Evolutionary conservation across 169 alveolate genomes (phyloP).

Genomic region (Plasmodium chabaudi): DNA sequence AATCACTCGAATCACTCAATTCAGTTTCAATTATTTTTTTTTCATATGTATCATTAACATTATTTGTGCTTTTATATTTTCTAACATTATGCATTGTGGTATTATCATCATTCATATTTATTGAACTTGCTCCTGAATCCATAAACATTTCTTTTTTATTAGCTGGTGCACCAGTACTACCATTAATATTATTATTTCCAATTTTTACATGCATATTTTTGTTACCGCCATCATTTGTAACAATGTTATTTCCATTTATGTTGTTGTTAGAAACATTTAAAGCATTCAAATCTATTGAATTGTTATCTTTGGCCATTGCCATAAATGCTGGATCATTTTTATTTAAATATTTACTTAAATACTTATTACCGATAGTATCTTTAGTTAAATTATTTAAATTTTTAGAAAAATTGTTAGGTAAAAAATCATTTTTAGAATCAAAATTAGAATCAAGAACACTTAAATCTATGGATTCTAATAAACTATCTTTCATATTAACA

Average conservation of each 20-base stretch:
- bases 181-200: too few relatives aligned
- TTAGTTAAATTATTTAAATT: conserved; percentile 56
- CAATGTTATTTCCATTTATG: background rate
- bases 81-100: conserved; percentile 30
- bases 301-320: conserved; percentile 23
- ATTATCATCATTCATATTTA: conserved; percentile 43
- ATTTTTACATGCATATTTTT: too few relatives aligned
- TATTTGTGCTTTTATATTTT: conserved; percentile 35
- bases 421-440: conserved; percentile 62
- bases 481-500: conserved; percentile 64
- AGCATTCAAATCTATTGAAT: conserved; percentile 13
- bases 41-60: conserved; percentile 66
- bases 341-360: conserved; percentile 69
- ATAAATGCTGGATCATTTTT: conserved; percentile 23
- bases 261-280: background rate
- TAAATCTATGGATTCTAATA: conserved; percentile 71
- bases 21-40: conserved; percentile 73
- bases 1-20: conserved; percentile 82
- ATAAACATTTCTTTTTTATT: conserved; percentile 50
- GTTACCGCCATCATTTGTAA: background rate
- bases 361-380: conserved; percentile 50
- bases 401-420: conserved; percentile 62
- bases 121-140: conserved; percentile 6
- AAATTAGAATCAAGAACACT: conserved; percentile 69
- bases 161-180: conserved; percentile 3